Percentiles rank a stretch among this genome's conserved stretches.
Conservation (phyloP, 2,329 filamentous ascomycete genomes). For the Trichoderma breve region DNA sequence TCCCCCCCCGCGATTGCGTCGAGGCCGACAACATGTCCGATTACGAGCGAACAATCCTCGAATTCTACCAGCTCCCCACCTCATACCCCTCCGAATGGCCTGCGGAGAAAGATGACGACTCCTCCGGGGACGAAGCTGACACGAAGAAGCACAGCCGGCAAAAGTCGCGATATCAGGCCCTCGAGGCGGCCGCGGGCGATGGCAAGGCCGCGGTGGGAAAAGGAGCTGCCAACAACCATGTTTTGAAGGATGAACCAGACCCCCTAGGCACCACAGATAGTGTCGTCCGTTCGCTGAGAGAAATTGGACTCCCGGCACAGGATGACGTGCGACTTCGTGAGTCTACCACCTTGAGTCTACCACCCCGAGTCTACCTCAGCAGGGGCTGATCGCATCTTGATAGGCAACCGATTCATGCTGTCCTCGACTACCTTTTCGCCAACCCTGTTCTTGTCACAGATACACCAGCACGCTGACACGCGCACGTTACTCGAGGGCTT, state of each 20-base stretch:
- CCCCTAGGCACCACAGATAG: constrained; percentile 85
- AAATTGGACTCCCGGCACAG: constrained; percentile 75
- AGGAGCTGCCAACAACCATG: constrained; percentile 65
- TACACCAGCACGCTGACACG: constrained; percentile 83
- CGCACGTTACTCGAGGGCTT: constrained; percentile 77
- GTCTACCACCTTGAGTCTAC: constrained; percentile 32
- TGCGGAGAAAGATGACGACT: constrained; percentile 67
- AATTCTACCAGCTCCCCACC: constrained; percentile 82
- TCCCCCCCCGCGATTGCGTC: background rate
- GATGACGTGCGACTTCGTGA: constrained; percentile 75
- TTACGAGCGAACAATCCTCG: constrained; percentile 73
- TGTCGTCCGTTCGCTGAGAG: constrained; percentile 76
- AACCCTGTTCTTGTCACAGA: constrained; percentile 84
- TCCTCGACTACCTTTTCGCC: constrained; percentile 96
- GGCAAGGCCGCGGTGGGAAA: constrained; percentile 65
- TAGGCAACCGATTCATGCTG: constrained; percentile 87
- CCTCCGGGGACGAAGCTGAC: constrained; percentile 57
- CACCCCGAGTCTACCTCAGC: background rate
- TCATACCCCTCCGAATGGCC: constrained; percentile 85
- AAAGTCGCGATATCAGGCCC: constrained; percentile 79
- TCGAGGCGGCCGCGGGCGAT: constrained; percentile 72
- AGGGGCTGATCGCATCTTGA: constrained; percentile 22
- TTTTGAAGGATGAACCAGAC: constrained; percentile 90
- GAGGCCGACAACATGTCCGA: constrained; percentile 55
- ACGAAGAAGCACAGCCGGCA: constrained; percentile 53